Percentiles rank a stretch among this genome's conserved stretches.
phyloP scores from a whole-genome alignment of 108 stramenopile genomes.

The Fistulifera pelliculosa region DNA sequence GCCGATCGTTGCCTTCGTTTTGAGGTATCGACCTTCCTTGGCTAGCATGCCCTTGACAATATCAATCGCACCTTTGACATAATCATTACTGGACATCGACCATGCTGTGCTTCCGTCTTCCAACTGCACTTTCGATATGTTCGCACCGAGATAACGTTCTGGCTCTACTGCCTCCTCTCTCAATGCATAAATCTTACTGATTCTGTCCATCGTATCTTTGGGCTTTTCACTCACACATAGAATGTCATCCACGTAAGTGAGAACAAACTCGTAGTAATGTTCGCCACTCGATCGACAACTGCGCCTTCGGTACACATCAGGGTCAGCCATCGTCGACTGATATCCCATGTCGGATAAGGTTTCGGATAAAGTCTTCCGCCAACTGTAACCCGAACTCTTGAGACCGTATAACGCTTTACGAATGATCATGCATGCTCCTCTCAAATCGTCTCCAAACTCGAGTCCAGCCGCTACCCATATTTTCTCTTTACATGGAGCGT shows the following conservation, averaged over 20 bases:
- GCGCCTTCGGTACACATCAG: conserved; percentile 5
- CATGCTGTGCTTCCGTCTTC: not conserved
- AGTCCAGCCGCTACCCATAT: conserved; percentile 13
- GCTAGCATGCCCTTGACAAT: conserved; percentile 18
- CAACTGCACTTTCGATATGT: not conserved
- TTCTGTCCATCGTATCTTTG: not conserved
- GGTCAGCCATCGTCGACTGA: conserved; percentile 12
- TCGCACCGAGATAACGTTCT: conserved; percentile 12
- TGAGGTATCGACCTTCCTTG: conserved; percentile 2
- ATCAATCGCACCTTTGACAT: conserved; percentile 5
- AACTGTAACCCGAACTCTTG: conserved; percentile 7
- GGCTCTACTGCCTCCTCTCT: conserved; percentile 10
- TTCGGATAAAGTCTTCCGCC: conserved; percentile 1
- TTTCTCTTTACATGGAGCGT: conserved; percentile 21
- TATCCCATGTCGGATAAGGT: not conserved
- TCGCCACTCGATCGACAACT: conserved; percentile 6
- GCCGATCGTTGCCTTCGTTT: not conserved
- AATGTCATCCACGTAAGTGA: conserved; percentile 27
- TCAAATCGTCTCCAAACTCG: conserved; percentile 10
- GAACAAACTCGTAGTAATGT: conserved; percentile 24
- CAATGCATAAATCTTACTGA: conserved; percentile 7
- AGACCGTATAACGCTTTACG: conserved; percentile 26
- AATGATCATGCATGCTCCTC: conserved; percentile 1
- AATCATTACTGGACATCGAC: conserved; percentile 3
- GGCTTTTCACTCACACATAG: conserved; percentile 8